Evolutionary conservation across 2,329 filamentous ascomycete species (phyloP).

Genomic region (Nemania abortiva): DNA sequence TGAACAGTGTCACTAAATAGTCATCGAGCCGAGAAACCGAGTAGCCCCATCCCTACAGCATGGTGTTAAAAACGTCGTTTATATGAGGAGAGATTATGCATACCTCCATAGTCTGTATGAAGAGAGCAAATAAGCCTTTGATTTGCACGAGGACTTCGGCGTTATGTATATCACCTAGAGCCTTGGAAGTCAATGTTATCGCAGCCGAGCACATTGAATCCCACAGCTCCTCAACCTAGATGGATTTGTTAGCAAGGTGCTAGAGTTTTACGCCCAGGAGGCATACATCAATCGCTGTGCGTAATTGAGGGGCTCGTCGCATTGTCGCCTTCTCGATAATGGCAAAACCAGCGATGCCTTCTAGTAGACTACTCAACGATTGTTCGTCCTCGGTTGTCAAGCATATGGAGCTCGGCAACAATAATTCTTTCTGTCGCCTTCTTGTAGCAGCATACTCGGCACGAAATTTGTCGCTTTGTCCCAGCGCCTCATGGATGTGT

Average conservation of each 20-base stretch:
- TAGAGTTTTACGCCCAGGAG: not conserved
- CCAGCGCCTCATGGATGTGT: constrained; percentile 95
- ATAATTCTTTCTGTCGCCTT: constrained; percentile 88
- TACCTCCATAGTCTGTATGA: constrained; percentile 98
- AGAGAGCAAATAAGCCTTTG: constrained; percentile 91
- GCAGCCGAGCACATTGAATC: constrained; percentile 95
- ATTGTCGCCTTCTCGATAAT: constrained; percentile 97
- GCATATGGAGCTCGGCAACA: constrained; percentile 81
- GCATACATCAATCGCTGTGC: constrained; percentile 83
- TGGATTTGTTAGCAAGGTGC: constrained; percentile 5
- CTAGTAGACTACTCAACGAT: constrained; percentile 88
- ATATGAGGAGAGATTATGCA: constrained; percentile 43
- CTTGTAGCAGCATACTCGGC: constrained; percentile 92
- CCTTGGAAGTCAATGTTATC: constrained; percentile 83
- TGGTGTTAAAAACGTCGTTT: constrained; percentile 4
- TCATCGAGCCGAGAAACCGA: constrained; percentile 83
- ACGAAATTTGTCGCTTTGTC: constrained; percentile 91
- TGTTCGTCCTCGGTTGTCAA: constrained; percentile 85
- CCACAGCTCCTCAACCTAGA: constrained; percentile 94
- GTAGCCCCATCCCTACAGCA: constrained; percentile 83
- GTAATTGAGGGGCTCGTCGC: constrained; percentile 84
- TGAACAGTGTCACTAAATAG: constrained; percentile 88
- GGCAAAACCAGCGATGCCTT: constrained; percentile 95
- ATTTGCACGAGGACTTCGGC: constrained; percentile 93
- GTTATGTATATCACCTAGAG: constrained; percentile 83